Evolutionary conservation across 169 alveolate genomes (phyloP).

Genomic region (Eimeria zaria): DNA sequence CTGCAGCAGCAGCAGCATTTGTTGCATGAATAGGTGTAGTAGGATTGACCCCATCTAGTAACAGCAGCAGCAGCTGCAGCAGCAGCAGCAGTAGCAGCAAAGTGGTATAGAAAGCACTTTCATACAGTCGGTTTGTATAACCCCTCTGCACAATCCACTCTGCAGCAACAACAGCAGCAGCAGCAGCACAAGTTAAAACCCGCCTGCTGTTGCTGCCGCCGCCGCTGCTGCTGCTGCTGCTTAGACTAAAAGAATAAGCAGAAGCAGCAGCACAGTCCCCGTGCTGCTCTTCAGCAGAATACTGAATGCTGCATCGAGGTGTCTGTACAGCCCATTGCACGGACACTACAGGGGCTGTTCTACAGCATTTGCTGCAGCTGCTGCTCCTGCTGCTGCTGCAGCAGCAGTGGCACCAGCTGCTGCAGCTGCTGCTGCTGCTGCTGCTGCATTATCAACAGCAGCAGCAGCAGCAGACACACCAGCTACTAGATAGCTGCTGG

Average conservation of each 20-base stretch:
- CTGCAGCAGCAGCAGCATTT: slow-evolving; percentile 59
- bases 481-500: not conserved
- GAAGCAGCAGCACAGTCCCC: slow-evolving; percentile 51
- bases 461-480: not conserved
- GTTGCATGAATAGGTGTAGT: too few relatives aligned
- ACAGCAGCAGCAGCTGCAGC: slow-evolving; percentile 28
- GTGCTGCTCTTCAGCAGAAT: too few relatives aligned
- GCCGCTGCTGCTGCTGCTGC: slow-evolving; percentile 25
- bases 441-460: not conserved
- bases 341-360: slow-evolving; percentile 13
- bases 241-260: not conserved
- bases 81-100: slow-evolving; percentile 13
- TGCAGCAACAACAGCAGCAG: not conserved
- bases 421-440: not conserved
- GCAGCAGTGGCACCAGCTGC: not conserved
- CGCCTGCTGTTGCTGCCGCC: not conserved
- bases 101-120: not conserved
- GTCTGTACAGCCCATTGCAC: slow-evolving; percentile 40
- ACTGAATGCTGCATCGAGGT: too few relatives aligned
- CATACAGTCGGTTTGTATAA: not conserved
- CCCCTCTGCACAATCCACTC: slow-evolving; percentile 13
- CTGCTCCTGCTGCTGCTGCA: not conserved
- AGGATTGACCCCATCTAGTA: not conserved
- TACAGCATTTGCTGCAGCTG: slow-evolving; percentile 30
- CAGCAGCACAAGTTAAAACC: not conserved